Percentiles rank a stretch among this genome's conserved stretches.
Conservation (phyloP, 2,329 filamentous ascomycete genomes). For the Colletotrichum incanum region DNA sequence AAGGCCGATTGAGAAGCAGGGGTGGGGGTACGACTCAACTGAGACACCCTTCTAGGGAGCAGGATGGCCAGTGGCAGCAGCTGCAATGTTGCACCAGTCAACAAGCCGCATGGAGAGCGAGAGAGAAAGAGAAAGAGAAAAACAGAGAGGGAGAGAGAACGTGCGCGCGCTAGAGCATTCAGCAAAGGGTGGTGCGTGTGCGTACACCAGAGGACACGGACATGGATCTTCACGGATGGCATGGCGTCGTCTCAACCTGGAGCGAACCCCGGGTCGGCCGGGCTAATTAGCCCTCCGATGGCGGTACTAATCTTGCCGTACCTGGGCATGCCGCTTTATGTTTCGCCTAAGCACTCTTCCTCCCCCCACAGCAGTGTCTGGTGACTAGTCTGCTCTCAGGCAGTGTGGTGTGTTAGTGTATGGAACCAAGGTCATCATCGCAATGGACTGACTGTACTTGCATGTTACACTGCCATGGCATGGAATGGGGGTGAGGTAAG, state of each 20-base stretch:
- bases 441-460: background rate
- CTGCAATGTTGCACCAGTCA: constrained; percentile 8
- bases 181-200: constrained; percentile 4
- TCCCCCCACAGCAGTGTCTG: background rate
- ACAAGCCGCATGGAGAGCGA: constrained; percentile 11
- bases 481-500: background rate
- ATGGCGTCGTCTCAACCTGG: constrained; percentile 40
- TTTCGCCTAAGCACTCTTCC: constrained; percentile 3
- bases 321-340: background rate
- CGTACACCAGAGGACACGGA: constrained; percentile 16
- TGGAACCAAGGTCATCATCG: background rate
- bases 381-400: constrained; percentile 11
- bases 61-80: constrained; percentile 4
- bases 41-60: constrained; percentile 16
- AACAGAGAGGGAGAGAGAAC: too few relatives aligned
- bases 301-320: constrained; percentile 14
- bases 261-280: constrained; percentile 37
- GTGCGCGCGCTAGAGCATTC: background rate
- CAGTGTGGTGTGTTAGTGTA: background rate
- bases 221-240: constrained; percentile 32
- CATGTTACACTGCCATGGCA: constrained; percentile 1
- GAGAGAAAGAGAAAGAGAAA: constrained; percentile 1
- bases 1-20: constrained; percentile 32
- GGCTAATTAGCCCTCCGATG: constrained; percentile 41
- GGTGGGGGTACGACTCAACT: constrained; percentile 19